phyloP scores from a whole-genome alignment of 306 rosid genomes.

The Glycine soja region DNA sequence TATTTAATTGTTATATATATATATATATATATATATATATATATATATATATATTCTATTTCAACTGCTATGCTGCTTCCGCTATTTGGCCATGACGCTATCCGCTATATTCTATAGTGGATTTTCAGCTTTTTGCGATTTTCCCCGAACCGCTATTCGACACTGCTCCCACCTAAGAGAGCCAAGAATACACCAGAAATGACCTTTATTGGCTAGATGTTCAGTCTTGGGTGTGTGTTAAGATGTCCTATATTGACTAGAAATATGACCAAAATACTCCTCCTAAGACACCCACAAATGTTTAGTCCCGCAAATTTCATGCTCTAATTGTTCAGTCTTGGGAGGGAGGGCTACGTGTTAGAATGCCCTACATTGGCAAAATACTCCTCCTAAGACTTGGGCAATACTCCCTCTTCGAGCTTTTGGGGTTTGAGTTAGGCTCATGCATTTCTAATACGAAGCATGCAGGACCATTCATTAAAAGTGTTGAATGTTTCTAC shows the following conservation, averaged over 20 bases:
- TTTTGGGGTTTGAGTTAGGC: neutral
- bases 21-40: too few relatives aligned
- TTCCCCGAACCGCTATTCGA: too few relatives aligned
- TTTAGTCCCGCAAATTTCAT: neutral
- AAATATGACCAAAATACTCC: neutral
- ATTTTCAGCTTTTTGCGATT: too few relatives aligned
- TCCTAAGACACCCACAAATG: neutral
- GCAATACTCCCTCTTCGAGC: neutral
- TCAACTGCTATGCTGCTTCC: too few relatives aligned
- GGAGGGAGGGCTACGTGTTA: conserved; percentile 38
- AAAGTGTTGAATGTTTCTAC: too few relatives aligned
- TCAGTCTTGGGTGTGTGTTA: neutral
- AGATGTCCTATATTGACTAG: neutral
- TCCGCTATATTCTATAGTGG: too few relatives aligned
- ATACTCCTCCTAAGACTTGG: neutral
- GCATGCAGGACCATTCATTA: neutral
- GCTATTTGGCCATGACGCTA: too few relatives aligned
- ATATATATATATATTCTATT: too few relatives aligned
- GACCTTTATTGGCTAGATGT: neutral
- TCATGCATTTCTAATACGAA: neutral
- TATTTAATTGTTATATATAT: too few relatives aligned
- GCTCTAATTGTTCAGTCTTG: conserved; percentile 38
- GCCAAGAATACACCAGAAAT: neutral
- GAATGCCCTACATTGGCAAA: neutral
- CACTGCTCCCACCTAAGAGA: neutral